Percentiles rank a stretch among this genome's conserved stretches.
These are phyloP conservation scores for Exophiala sp. DNA, from an alignment of 2,329 filamentous ascomycete species.

Conservation along the genomic window DNA sequence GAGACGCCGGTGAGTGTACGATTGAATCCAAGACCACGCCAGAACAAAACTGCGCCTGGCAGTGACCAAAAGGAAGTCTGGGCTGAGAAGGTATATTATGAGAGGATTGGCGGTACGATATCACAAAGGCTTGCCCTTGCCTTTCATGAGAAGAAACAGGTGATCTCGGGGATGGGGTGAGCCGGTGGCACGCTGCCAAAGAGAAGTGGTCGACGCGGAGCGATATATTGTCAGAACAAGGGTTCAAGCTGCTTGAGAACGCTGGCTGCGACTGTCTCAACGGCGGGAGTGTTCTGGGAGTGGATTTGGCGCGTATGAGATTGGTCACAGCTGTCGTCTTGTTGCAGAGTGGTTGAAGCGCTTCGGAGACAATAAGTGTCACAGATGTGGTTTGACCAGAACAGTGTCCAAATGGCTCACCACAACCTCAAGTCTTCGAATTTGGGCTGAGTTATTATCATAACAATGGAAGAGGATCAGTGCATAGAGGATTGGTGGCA, in stretches of 20 bases:
- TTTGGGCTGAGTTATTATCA: too few relatives aligned
- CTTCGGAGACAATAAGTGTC: slow-evolving; percentile 25
- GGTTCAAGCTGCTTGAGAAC: slow-evolving; percentile 7
- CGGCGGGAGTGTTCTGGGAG: slow-evolving; percentile 11
- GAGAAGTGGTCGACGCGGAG: slow-evolving; percentile 8
- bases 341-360: slow-evolving; percentile 19
- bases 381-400: slow-evolving; percentile 19
- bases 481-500: background rate
- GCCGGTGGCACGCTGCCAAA: slow-evolving; percentile 12
- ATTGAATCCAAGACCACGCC: slow-evolving; percentile 16
- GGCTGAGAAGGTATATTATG: slow-evolving; percentile 20
- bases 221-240: slow-evolving; percentile 19
- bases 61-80: slow-evolving; percentile 17
- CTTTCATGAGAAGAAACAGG: slow-evolving; percentile 10
- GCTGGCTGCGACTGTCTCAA: slow-evolving; percentile 20
- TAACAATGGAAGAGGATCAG: background rate
- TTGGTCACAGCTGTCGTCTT: slow-evolving; percentile 22
- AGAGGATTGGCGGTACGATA: slow-evolving; percentile 8
- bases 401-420: background rate
- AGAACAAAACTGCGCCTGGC: slow-evolving; percentile 18
- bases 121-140: slow-evolving; percentile 6
- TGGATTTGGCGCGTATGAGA: slow-evolving; percentile 25
- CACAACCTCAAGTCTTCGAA: background rate
- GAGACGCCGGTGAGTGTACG: slow-evolving; percentile 15
- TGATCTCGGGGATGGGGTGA: slow-evolving; percentile 22